Conservation (phyloP, 805 yeast species). For the Komagataella kurtzmanii region DNA sequence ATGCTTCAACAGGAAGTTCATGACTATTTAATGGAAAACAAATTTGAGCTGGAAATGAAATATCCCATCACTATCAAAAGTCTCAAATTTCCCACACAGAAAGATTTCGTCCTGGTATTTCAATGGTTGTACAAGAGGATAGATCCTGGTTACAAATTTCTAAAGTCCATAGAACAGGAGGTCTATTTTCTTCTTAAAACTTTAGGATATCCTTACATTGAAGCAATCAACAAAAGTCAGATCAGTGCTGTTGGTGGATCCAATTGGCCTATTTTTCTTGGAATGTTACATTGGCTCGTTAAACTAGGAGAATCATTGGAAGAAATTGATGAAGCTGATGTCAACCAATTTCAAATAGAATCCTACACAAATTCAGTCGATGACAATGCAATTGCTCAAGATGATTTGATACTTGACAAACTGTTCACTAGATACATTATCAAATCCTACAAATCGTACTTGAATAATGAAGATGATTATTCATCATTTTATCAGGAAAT, state of each 20-base stretch:
- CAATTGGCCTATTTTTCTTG: conserved; percentile 74
- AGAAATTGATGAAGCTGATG: conserved; percentile 20
- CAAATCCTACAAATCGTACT: conserved; percentile 53
- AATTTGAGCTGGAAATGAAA: conserved; percentile 65
- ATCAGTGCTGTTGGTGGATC: conserved; percentile 87
- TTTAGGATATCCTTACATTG: conserved; percentile 69
- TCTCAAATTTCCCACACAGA: conserved; percentile 70
- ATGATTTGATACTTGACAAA: conserved; percentile 22
- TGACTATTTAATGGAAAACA: conserved; percentile 46
- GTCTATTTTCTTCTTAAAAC: conserved; percentile 53
- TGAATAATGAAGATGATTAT: conserved; percentile 51
- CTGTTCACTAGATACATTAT: conserved; percentile 48
- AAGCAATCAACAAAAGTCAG: conserved; percentile 69
- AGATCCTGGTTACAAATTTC: conserved; percentile 69
- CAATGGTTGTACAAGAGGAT: conserved; percentile 65
- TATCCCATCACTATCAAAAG: conserved; percentile 55
- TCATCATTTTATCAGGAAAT: conserved; percentile 39
- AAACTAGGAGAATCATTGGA: conserved; percentile 35
- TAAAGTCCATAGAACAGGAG: conserved; percentile 60
- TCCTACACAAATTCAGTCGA: conserved; percentile 3
- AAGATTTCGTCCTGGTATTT: conserved; percentile 67
- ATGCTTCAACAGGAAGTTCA: conserved; percentile 54
- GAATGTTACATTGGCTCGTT: conserved; percentile 74
- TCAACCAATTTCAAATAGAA: conserved; percentile 10
- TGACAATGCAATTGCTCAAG: conserved; percentile 15